These are phyloP conservation scores for Paraconiothyrium sp. DNA, from an alignment of 2,329 filamentous ascomycete genomes.

Conservation along the genomic window DNA sequence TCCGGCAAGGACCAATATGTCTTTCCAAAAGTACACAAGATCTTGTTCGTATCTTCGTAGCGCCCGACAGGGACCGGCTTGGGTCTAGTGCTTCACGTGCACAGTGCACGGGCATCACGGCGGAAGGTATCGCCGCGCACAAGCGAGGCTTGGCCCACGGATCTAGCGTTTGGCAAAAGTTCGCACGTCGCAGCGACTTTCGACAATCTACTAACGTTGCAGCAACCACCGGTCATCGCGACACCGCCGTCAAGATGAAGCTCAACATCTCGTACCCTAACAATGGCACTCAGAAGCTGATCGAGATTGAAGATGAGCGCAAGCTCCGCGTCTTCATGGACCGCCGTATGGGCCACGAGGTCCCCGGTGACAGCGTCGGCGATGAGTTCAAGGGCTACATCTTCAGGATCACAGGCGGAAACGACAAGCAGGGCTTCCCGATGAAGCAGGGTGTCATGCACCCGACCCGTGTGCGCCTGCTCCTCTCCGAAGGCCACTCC, in stretches of 20 bases:
- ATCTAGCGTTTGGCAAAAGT: conserved; percentile 18
- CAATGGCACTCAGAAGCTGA: conserved; percentile 99
- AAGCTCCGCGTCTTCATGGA: conserved; percentile 99
- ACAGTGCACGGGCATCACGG: neutral
- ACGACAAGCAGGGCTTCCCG: conserved; percentile 99
- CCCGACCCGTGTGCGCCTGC: conserved; percentile 96
- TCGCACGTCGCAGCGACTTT: conserved; percentile 25
- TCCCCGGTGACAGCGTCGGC: conserved; percentile 91
- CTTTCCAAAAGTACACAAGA: neutral
- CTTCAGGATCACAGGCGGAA: conserved; percentile 99
- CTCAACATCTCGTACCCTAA: conserved; percentile 88
- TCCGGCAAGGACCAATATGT: neutral
- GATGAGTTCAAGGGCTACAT: conserved; percentile 99
- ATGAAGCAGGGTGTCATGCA: conserved; percentile 99
- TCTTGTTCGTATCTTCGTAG: neutral
- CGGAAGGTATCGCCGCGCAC: conserved; percentile 16
- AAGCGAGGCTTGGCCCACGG: conserved; percentile 19
- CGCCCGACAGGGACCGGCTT: neutral
- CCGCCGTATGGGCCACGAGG: conserved; percentile 94
- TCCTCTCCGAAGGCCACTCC: conserved; percentile 95
- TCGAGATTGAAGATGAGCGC: conserved; percentile 99
- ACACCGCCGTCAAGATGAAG: conserved; percentile 69
- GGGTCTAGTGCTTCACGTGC: neutral
- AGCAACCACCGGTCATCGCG: conserved; percentile 38
- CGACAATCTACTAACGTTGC: conserved; percentile 50